These are phyloP conservation scores for Arachis stenosperma DNA, from an alignment of 306 rosid genomes.

Conservation along the genomic window DNA sequence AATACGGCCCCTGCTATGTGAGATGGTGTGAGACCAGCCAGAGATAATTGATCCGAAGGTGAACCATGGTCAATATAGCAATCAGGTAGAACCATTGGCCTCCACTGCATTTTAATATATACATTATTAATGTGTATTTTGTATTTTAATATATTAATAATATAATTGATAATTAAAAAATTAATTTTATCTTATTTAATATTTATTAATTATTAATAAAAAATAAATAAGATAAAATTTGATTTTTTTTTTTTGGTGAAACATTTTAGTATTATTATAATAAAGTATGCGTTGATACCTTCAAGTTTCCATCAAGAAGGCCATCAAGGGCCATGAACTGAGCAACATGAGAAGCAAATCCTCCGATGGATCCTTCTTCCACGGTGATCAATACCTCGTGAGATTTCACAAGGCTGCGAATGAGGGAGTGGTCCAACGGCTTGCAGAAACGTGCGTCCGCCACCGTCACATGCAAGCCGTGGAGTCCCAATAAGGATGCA, in stretches of 20 bases:
- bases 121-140: no score
- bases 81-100: constrained; percentile 90
- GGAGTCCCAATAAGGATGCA: constrained; percentile 52
- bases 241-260: no score
- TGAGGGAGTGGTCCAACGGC: constrained; percentile 74
- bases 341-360: constrained; percentile 91
- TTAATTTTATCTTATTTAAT: no score
- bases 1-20: constrained; percentile 87
- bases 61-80: constrained; percentile 79
- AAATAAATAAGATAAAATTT: no score
- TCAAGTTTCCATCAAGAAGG: constrained; percentile 81
- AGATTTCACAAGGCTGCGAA: constrained; percentile 74
- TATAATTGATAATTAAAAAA: no score
- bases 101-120: constrained; percentile 63
- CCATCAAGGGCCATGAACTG: constrained; percentile 93
- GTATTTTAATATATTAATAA: no score
- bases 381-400: constrained; percentile 79
- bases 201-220: no score
- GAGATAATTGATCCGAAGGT: constrained; percentile 62
- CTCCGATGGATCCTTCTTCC: constrained; percentile 95
- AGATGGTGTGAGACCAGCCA: constrained; percentile 79
- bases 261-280: no score
- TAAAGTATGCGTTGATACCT: constrained; percentile 38
- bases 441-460: constrained; percentile 73
- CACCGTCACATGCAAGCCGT: constrained; percentile 63